Evolutionary conservation across 768 basidiomycete species (phyloP), one percentile per base, ranked within the genome.

Genomic region (Chalciporus sphaerocephalus): DNA sequence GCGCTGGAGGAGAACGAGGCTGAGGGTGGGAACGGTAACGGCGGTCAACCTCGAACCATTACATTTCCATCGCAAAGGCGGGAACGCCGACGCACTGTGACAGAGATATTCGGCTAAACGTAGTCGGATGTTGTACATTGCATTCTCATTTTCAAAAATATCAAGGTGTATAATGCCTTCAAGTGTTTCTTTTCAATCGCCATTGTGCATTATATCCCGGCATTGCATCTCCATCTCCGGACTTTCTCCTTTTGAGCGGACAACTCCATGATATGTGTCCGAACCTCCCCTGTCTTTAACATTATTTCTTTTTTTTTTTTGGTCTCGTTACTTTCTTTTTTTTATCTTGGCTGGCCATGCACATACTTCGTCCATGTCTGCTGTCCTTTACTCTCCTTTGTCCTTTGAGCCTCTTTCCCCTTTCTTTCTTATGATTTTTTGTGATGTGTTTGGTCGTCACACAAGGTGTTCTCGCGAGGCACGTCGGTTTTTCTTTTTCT

Each of bases 41-140:
- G 28, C 11, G 52, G 64, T 70, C 56, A 76, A 70, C 52, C 66
- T 11, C 67, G 58, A 50, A 74, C 72, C 6, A 59, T 70, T 41
- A 33, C 58, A 47, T 42, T 66, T 42, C 52, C 63, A 51, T 47
- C 63, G 41, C 50, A 64, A 54, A 47, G 68, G 35, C 64, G 63
- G 48, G 74, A 76, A 46, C 66, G 76, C n/a, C 65, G 75, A 39
- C 65, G 74, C 27, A 78, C 75, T 27, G 69, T 77, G 35, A 75
- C 73, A n/a, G 75, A 77, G 51, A 72, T 77, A 46, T 76, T 75
- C 50, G 40, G 58, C 38, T 65, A 46, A 65, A 20, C 23, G 9
- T 3, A 37, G 48, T 33, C 32, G 22, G 35, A 28, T 38, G 38
- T 42, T 50, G 44, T 52, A 47, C 5, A 23, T 55, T 41, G 42